Percentiles rank a stretch among this genome's conserved stretches.
phyloP scores from a whole-genome alignment of 176 grass and related monocot species.

The Puya raimondii region DNA sequence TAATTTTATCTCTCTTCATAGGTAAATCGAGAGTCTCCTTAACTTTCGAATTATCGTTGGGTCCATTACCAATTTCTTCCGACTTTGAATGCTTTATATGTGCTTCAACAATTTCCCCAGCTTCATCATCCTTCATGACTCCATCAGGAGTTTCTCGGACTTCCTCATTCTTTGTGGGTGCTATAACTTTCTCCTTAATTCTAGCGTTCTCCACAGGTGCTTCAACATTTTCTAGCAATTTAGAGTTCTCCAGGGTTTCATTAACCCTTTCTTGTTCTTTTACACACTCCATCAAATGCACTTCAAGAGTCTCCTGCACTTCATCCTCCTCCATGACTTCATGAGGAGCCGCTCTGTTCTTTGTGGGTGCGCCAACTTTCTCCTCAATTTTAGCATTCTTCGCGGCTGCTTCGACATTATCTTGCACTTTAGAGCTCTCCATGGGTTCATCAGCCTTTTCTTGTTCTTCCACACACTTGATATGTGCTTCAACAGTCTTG shows the following conservation, averaged over 20 bases:
- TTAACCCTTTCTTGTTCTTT: slow-evolving; percentile 16
- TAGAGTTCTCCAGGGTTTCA: not conserved
- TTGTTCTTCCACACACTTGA: not conserved
- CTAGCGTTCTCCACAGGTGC: too few relatives aligned
- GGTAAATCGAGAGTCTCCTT: not conserved
- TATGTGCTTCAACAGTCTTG: not conserved
- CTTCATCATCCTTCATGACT: not conserved
- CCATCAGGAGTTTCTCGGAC: too few relatives aligned
- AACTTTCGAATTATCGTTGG: not conserved
- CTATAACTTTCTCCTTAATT: too few relatives aligned
- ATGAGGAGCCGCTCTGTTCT: too few relatives aligned
- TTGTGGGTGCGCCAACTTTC: too few relatives aligned
- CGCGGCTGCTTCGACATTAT: not conserved
- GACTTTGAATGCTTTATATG: not conserved
- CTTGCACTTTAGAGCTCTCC: not conserved
- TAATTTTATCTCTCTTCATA: not conserved
- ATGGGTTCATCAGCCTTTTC: not conserved
- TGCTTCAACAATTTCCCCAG: not conserved
- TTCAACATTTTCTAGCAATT: too few relatives aligned
- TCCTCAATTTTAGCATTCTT: not conserved
- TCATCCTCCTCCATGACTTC: too few relatives aligned
- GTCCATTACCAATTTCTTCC: not conserved
- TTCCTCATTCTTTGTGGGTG: too few relatives aligned
- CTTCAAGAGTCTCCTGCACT: too few relatives aligned
- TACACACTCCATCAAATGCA: not conserved